These are phyloP conservation scores for Phytophthora europaea DNA, from an alignment of 352 stramenopile genomes.

Conservation along the genomic window DNA sequence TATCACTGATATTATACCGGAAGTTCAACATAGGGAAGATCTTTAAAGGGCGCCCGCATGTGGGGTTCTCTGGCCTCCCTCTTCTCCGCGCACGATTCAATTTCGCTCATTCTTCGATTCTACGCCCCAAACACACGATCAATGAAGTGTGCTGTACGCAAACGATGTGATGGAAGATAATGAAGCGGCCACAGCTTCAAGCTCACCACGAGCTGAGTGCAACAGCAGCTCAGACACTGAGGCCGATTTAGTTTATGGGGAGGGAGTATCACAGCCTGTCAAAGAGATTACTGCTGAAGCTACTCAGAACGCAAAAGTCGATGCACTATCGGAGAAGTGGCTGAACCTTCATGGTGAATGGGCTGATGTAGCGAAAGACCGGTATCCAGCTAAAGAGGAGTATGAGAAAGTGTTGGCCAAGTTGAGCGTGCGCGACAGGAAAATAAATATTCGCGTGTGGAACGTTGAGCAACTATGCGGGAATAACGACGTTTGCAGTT, in stretches of 20 bases:
- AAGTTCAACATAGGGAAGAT: too few species aligned
- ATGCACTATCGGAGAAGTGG: neutral
- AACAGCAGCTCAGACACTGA: conserved; percentile 7
- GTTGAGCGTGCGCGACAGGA: conserved; percentile 4
- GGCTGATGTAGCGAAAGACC: conserved; percentile 4
- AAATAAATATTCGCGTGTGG: conserved; percentile 1
- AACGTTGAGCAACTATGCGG: conserved; percentile 9
- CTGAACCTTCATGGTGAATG: neutral
- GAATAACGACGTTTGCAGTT: neutral
- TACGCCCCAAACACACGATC: too few species aligned
- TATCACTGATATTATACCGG: too few species aligned
- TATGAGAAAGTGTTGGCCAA: neutral
- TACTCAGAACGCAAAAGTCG: conserved; percentile 1
- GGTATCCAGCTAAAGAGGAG: conserved; percentile 7
- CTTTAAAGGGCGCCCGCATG: too few species aligned
- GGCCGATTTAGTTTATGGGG: neutral
- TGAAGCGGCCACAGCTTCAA: neutral
- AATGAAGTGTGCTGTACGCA: too few species aligned
- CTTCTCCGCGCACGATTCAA: too few species aligned
- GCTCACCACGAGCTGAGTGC: neutral
- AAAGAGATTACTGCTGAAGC: neutral
- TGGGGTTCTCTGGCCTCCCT: too few species aligned
- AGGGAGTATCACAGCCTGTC: neutral
- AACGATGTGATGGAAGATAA: neutral
- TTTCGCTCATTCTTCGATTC: too few species aligned